Conservation (phyloP, 257 asterid species). For the Lantana camara region DNA sequence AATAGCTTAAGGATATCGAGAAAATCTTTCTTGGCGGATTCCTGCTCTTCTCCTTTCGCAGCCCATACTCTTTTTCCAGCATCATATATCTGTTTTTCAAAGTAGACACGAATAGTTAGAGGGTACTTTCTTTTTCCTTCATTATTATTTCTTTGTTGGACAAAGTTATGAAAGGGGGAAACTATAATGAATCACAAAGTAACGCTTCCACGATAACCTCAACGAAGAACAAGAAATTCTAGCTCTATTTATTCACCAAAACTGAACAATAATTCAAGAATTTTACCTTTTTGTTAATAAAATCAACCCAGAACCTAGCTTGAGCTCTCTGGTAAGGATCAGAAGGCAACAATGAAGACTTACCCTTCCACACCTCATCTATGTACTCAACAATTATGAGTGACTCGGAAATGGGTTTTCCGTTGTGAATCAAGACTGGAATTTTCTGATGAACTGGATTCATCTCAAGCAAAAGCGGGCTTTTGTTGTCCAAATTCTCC, state of each 20-base stretch:
- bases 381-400: slow-evolving; percentile 54
- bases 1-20: too few species aligned
- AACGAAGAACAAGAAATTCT: slow-evolving; percentile 1
- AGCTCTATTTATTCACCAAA: neutral
- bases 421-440: slow-evolving; percentile 59
- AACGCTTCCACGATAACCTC: neutral
- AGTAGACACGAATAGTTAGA: neutral
- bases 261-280: neutral
- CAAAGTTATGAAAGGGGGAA: neutral
- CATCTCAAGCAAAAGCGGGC: slow-evolving; percentile 44
- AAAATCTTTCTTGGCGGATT: slow-evolving; percentile 56
- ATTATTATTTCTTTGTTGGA: neutral
- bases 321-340: slow-evolving; percentile 51
- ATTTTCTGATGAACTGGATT: slow-evolving; percentile 60
- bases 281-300: slow-evolving; percentile 52
- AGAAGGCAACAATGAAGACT: slow-evolving; percentile 49
- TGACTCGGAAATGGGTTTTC: slow-evolving; percentile 60
- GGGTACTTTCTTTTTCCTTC: too few species aligned
- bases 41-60: slow-evolving; percentile 48
- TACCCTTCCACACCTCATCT: slow-evolving; percentile 51
- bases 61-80: slow-evolving; percentile 50
- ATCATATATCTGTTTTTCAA: slow-evolving; percentile 22
- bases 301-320: slow-evolving; percentile 60
- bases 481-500: slow-evolving; percentile 48
- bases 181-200: neutral